A percentile compares a stretch with the other conserved stretches of the same genome.
phyloP scores from a whole-genome alignment of 768 basidiomycete species.

The Infundibulicybe gibba region DNA sequence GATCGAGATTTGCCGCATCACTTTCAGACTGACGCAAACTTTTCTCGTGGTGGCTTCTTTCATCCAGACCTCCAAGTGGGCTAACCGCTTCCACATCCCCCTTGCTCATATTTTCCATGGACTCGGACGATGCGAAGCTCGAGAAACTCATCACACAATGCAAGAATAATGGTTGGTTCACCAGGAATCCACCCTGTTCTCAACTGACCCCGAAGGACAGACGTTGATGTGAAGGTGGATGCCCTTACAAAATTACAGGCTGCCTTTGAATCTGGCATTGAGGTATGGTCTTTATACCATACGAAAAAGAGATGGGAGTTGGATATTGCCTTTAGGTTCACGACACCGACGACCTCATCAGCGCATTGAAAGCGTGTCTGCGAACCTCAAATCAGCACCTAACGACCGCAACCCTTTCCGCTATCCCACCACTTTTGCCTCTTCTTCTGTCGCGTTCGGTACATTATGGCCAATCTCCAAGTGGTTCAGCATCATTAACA shows the following conservation, averaged over 20 bases:
- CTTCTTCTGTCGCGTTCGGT: conserved; percentile 48
- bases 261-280: conserved; percentile 65
- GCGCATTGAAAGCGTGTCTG: conserved; percentile 68
- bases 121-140: conserved; percentile 42
- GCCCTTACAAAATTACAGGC: conserved; percentile 75
- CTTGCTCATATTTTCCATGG: conserved; percentile 37
- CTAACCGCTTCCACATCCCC: conserved; percentile 1
- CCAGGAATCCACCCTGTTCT: conserved; percentile 2
- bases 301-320: conserved; percentile 1
- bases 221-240: conserved; percentile 79
- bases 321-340: conserved; percentile 44
- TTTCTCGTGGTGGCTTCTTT: background rate
- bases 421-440: conserved; percentile 63
- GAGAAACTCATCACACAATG: conserved; percentile 63
- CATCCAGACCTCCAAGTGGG: no score
- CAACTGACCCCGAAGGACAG: conserved; percentile 30
- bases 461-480: conserved; percentile 19
- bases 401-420: conserved; percentile 70
- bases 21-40: background rate
- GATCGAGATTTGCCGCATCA: background rate
- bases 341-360: conserved; percentile 70
- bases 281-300: conserved; percentile 41
- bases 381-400: conserved; percentile 82
- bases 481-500: conserved; percentile 41
- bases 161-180: conserved; percentile 55